A percentile compares a stretch with the other conserved stretches of the same genome.
phyloP scores from a whole-genome alignment of 257 asterid species.

The Gynochthodes officinalis region DNA sequence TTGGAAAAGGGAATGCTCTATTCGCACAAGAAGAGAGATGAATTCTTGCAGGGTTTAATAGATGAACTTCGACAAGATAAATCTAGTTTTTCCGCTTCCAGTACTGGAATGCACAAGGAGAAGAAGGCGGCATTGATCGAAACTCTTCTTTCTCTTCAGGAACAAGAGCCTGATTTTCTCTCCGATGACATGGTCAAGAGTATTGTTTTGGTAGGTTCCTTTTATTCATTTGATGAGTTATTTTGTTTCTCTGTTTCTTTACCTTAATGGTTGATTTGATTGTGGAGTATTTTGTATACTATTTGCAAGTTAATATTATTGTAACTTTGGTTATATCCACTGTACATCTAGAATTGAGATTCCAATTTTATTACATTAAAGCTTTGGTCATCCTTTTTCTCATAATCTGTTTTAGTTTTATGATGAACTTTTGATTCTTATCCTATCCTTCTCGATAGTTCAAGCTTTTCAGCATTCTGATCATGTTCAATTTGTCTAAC shows the following conservation, averaged over 20 bases:
- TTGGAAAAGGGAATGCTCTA: slow-evolving; percentile 32
- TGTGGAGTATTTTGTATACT: too few relatives aligned
- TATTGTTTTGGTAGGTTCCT: slow-evolving; percentile 37
- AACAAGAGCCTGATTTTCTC: slow-evolving; percentile 49
- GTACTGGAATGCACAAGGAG: background rate
- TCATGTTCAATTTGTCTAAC: too few relatives aligned
- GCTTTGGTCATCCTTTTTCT: too few relatives aligned
- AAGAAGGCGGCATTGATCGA: slow-evolving; percentile 21
- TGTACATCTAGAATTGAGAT: too few relatives aligned
- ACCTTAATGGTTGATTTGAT: background rate
- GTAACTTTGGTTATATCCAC: too few relatives aligned
- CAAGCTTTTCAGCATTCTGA: too few relatives aligned
- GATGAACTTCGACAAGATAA: slow-evolving; percentile 22
- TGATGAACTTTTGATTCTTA: too few relatives aligned
- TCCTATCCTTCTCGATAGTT: too few relatives aligned
- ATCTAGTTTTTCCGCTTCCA: background rate
- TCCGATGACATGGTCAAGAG: slow-evolving; percentile 48
- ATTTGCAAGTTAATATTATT: too few relatives aligned
- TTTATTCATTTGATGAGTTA: too few relatives aligned
- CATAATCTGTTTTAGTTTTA: too few relatives aligned
- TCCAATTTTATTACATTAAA: too few relatives aligned
- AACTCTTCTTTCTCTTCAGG: slow-evolving; percentile 38
- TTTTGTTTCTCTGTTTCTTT: background rate
- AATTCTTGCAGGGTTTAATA: slow-evolving; percentile 26
- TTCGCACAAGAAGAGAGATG: slow-evolving; percentile 38